A percentile compares a stretch with the other conserved stretches of the same genome.
Evolutionary conservation across 192 early-diverging fungal genomes (phyloP).

Genomic region (Geosiphon pyriformis): DNA sequence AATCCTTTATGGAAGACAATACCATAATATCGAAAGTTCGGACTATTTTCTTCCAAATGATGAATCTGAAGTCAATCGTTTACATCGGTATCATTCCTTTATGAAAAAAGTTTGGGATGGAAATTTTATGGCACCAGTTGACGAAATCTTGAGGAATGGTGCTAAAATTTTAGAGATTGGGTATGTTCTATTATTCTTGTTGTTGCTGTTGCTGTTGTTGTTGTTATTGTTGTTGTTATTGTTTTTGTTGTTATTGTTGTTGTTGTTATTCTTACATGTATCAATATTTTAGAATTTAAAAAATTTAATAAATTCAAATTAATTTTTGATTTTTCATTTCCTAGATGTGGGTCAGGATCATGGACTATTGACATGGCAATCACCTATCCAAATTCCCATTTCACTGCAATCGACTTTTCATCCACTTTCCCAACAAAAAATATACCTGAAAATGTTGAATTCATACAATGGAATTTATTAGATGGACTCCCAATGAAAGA

Average conservation of each 20-base stretch:
- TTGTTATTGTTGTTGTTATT: too few relatives aligned
- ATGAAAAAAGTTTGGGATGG: not conserved
- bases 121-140: not conserved
- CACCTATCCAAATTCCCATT: constrained; percentile 25
- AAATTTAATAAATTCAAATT: not conserved
- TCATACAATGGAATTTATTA: constrained; percentile 28
- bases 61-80: not conserved
- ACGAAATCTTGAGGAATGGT: not conserved
- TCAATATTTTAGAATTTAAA: not conserved
- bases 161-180: not conserved
- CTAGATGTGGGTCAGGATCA: not conserved
- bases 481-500: constrained; percentile 4
- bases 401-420: constrained; percentile 36
- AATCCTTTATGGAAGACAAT: not conserved
- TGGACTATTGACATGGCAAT: constrained; percentile 34
- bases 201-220: too few relatives aligned
- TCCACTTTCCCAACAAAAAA: constrained; percentile 33
- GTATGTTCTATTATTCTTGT: too few relatives aligned
- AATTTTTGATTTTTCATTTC: not conserved
- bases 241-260: too few relatives aligned
- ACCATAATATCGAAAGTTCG: not conserved
- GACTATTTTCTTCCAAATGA: not conserved
- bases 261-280: too few relatives aligned
- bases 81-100: not conserved
- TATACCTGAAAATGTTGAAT: constrained; percentile 34